These are phyloP conservation scores for Actinomucor elegans DNA, from an alignment of 371 early-diverging fungal genomes.

Conservation along the genomic window DNA sequence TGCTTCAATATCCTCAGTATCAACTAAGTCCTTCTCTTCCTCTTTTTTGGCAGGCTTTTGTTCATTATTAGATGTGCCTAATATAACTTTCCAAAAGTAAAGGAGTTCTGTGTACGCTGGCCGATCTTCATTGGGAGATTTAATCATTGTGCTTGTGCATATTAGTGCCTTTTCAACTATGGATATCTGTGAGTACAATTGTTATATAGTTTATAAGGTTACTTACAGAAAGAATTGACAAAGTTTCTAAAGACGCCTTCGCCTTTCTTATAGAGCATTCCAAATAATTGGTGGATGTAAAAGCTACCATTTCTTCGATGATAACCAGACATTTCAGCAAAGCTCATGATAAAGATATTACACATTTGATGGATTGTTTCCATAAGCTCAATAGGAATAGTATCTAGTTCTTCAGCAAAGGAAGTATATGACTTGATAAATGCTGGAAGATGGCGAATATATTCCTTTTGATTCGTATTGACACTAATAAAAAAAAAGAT, in stretches of 20 bases:
- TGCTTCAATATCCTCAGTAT: not conserved
- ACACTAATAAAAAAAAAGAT: constrained; percentile 20
- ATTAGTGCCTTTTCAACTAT: constrained; percentile 62
- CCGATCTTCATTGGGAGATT: constrained; percentile 4
- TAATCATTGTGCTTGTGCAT: constrained; percentile 46
- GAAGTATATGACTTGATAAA: constrained; percentile 65
- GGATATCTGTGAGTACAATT: not conserved
- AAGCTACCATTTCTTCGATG: constrained; percentile 41
- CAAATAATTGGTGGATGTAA: constrained; percentile 51
- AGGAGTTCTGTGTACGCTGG: constrained; percentile 31
- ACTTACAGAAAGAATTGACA: constrained; percentile 50
- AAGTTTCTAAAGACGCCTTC: constrained; percentile 49
- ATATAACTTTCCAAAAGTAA: constrained; percentile 41
- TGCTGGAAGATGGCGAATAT: constrained; percentile 55
- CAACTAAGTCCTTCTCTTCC: not conserved
- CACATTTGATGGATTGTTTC: constrained; percentile 49
- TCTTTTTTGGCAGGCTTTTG: not conserved
- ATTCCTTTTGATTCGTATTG: constrained; percentile 32
- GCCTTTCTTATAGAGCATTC: constrained; percentile 51
- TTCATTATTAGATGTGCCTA: constrained; percentile 3
- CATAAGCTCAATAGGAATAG: constrained; percentile 47
- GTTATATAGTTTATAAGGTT: not conserved
- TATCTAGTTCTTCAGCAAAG: constrained; percentile 51
- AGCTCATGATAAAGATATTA: constrained; percentile 44
- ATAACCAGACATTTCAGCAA: constrained; percentile 37